phyloP scores from a whole-genome alignment of 2,329 filamentous ascomycete genomes.

The Microascus cirrosus region DNA sequence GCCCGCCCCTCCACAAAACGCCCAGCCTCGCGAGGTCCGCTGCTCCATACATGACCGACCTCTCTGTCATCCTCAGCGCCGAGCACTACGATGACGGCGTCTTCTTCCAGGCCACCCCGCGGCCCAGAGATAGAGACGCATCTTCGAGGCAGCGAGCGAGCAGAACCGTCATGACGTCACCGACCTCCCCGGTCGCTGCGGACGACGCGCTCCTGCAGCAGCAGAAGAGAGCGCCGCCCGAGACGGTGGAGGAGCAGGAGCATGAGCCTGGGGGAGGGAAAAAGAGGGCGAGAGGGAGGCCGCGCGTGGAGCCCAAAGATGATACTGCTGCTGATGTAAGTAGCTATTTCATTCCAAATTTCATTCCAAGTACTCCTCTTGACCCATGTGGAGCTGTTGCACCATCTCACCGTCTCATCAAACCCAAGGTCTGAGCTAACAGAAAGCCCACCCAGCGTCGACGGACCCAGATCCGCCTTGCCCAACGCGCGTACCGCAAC shows the following conservation, averaged over 20 bases:
- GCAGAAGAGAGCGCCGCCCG: conserved; percentile 6
- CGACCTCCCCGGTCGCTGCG: not conserved
- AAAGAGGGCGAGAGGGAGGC: conserved; percentile 60
- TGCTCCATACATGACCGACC: conserved; percentile 15
- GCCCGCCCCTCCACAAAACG: not conserved
- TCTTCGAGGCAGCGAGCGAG: not conserved
- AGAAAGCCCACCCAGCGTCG: conserved; percentile 44
- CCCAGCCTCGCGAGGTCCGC: not conserved
- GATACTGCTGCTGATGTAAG: conserved; percentile 69
- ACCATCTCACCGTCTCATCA: not conserved
- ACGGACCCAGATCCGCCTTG: conserved; percentile 76
- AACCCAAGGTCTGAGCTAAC: conserved; percentile 10
- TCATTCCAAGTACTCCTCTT: not conserved
- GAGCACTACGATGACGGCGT: conserved; percentile 30
- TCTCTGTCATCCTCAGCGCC: conserved; percentile 32
- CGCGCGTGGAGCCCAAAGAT: conserved; percentile 65
- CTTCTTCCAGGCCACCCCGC: conserved; percentile 6
- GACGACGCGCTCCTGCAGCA: not conserved
- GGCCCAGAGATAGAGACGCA: conserved; percentile 6
- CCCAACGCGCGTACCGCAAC: conserved; percentile 74
- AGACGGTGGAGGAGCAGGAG: not conserved
- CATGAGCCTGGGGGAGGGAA: conserved; percentile 17
- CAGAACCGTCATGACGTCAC: not conserved
- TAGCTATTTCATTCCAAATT: conserved; percentile 13
- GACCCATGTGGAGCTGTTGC: not conserved